phyloP scores from a whole-genome alignment of 1,139 yeast genomes.

The Saccharomyces hybrid region DNA sequence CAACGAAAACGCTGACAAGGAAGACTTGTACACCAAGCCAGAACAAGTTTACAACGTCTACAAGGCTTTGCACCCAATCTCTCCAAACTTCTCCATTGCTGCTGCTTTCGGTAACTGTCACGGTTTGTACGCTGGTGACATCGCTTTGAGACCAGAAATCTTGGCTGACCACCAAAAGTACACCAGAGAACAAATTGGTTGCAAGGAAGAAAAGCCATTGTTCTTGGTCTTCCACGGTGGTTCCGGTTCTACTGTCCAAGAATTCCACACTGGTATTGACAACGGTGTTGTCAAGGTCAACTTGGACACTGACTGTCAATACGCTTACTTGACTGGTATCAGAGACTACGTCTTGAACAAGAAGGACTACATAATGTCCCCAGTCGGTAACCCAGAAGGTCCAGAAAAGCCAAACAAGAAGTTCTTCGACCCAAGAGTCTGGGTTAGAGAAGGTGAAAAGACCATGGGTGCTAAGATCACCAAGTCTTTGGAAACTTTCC shows the following conservation, averaged over 20 bases:
- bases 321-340: slow-evolving; percentile 92
- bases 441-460: slow-evolving; percentile 99
- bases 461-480: slow-evolving; percentile 85
- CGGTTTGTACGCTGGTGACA: slow-evolving; percentile 99
- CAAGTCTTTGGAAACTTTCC: slow-evolving; percentile 83
- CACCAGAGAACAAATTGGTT: slow-evolving; percentile 58
- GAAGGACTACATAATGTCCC: slow-evolving; percentile 85
- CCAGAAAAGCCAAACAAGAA: slow-evolving; percentile 98
- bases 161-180: slow-evolving; percentile 93
- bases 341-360: slow-evolving; percentile 93
- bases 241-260: slow-evolving; percentile 91
- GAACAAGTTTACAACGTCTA: slow-evolving; percentile 90
- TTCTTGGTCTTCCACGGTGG: slow-evolving; percentile 99
- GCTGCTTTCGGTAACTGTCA: slow-evolving; percentile 99
- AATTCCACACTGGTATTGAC: slow-evolving; percentile 84
- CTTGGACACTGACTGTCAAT: slow-evolving; percentile 98
- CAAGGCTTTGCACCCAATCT: slow-evolving; percentile 83
- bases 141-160: slow-evolving; percentile 84
- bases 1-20: slow-evolving; percentile 88
- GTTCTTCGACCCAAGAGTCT: slow-evolving; percentile 99
- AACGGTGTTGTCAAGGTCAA: slow-evolving; percentile 98
- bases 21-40: slow-evolving; percentile 87
- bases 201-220: slow-evolving; percentile 62
- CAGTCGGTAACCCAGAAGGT: slow-evolving; percentile 99
- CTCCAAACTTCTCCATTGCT: slow-evolving; percentile 98